Base-by-base conservation (phyloP, 140 eudicot genomes). In the Senecio squalidus region DNA sequence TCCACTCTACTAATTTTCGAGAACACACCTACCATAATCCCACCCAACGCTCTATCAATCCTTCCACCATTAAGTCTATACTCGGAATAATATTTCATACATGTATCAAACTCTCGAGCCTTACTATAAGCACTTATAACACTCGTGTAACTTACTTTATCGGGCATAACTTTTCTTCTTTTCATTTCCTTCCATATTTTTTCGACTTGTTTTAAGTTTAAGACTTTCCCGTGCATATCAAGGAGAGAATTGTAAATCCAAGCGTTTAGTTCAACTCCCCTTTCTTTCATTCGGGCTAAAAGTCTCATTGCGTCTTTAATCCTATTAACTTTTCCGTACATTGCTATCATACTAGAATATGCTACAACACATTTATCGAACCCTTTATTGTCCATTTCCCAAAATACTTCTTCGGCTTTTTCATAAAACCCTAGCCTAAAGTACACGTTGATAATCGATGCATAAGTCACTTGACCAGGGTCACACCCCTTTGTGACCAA, bases 151-250 rank as follows among this genome's bases (percentile, higher is more conserved):
- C 92, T 86, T 2, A 91, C 86, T 30, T 69, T 72, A 73, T 91
- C 98, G 0, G 96, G 78, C 40, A 50, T 23, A 41, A 86, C 63
- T 61, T 77, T 83, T 62, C 89, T 76, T 28, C 98, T 55, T 76
- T 84, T 81, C 98, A 91, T 91, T 63, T 91, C 98, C 56, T 86
- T 91, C 98, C 96, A 86, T 45, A 68, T 72, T 73, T 91, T 91
- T 62, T 91, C 96, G 0, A 86, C 82, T 48, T 76, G 86, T 71
- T 74, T 82, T 73, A 91, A 76, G 70, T 86, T 80, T 34, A 77
- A 30, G 7, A 65, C 83, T 68, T 74, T 91, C 1, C 94, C 98
- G 13, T 86, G 88, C 85, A 86, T 83, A 38, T 86, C 96, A 30
- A 91, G 47, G 11, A 91, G 78, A 22, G 96, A 36, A 45, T 91